Conservation (phyloP, 306 rosid species). For the Fragaria ananassa region DNA sequence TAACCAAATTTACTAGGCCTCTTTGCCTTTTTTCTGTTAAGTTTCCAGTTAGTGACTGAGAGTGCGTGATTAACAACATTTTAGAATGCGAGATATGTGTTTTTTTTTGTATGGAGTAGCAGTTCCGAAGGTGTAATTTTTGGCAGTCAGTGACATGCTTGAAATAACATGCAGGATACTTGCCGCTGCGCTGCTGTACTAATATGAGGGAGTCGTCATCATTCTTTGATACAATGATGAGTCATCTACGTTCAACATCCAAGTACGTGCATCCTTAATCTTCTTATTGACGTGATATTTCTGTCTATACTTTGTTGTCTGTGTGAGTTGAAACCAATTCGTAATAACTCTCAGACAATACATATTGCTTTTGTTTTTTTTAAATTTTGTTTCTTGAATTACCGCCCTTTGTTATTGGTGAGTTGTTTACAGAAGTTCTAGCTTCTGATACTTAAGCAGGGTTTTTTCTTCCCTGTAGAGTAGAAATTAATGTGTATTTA, state of each 20-base stretch:
- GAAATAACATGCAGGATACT: constrained; percentile 15
- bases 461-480: neutral
- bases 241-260: constrained; percentile 69
- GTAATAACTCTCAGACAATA: neutral
- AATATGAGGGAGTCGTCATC: constrained; percentile 60
- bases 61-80: neutral
- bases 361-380: neutral
- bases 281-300: neutral
- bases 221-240: constrained; percentile 50
- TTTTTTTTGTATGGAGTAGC: neutral
- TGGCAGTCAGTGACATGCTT: neutral
- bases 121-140: neutral
- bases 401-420: neutral
- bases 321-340: neutral
- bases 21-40: neutral
- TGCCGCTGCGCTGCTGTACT: neutral
- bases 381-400: neutral
- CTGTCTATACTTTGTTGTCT: neutral
- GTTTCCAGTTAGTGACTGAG: neutral
- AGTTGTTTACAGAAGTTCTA: neutral
- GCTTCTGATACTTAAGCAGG: neutral
- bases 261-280: constrained; percentile 45
- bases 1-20: neutral
- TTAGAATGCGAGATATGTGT: neutral
- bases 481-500: neutral